Base-by-base conservation (phyloP, 768 basidiomycete species). In the Trametes sanguinea region DNA sequence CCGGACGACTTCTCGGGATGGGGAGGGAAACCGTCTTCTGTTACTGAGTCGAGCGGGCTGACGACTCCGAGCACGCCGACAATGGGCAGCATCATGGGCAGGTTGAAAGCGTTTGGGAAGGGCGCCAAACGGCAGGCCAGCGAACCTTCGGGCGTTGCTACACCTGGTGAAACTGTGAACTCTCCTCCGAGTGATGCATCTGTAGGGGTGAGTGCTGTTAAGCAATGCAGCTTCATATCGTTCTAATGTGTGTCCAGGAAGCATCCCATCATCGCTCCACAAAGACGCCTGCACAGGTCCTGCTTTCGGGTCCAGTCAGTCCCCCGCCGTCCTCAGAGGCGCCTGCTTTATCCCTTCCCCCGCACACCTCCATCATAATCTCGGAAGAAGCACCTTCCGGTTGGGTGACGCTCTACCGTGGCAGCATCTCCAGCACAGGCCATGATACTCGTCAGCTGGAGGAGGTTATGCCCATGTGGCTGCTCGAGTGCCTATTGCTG, bases 391-490 rank as follows among this genome's bases (percentile, higher is more conserved):
- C 80, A 5, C 77, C 83, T 27, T 85, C 85, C 2, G 88, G 88
- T 30, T 95, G 90, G 85, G 82, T 80, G 2, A 87, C 84, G 2
- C 76, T 93, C 1, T 98, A 95, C 69, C 81, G 92, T 37, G 87
- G 92, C 2, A 82, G 82, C 30, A 85, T 89, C 2, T 79, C 81
- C 1, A 80, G 79, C 37, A 82, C 85, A 7, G 84, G 78, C 55
- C 78, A 78, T 2, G 88, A 89, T 57, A 67, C 77, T 56, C 73
- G 76, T 43, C 63, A 72, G 13, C 77, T 98, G 39, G 95, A 97
- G 74, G 84, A 86, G 68, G 81, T 77, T 42, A 85, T 94, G 80
- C 96, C 96, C 3, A 69, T 87, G 65, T 98, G 96, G 96, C 76
- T 97, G 51, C 76, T 94, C 53, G 93, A 98, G 72, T 96, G 89